Evolutionary conservation across 148 eudicot genomes (phyloP).

Genomic region (Vaccinium corymbosum): DNA sequence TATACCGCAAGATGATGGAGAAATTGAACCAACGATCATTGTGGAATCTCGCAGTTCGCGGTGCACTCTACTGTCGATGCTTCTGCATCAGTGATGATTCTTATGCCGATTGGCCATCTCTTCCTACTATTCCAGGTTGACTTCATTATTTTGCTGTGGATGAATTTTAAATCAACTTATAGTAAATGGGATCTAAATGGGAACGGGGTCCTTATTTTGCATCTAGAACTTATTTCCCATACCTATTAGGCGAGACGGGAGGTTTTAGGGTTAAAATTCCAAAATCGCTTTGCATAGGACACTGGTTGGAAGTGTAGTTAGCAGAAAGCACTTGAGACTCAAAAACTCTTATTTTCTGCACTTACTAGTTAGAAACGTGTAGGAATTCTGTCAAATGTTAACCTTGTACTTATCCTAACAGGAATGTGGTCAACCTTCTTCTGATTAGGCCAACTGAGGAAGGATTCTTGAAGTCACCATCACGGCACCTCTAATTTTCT

Average conservation of each 20-base stretch:
- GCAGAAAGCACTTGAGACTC: not conserved
- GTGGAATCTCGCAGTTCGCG: constrained; percentile 84
- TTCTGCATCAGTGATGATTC: constrained; percentile 60
- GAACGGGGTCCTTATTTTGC: not conserved
- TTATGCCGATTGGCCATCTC: constrained; percentile 79
- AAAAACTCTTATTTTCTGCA: not conserved
- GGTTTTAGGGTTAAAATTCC: not conserved
- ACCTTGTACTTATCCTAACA: too few relatives aligned
- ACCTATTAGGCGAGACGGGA: not conserved
- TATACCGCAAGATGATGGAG: constrained; percentile 84
- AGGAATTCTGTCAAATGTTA: too few relatives aligned
- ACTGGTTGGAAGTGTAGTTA: not conserved
- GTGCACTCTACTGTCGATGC: constrained; percentile 87
- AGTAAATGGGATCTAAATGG: too few relatives aligned
- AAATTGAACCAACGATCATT: constrained; percentile 60
- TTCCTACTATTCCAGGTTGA: constrained; percentile 80
- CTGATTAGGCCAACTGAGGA: too few relatives aligned
- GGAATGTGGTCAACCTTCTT: too few relatives aligned
- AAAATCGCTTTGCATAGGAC: not conserved
- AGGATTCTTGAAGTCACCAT: too few relatives aligned
- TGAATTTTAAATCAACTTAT: too few relatives aligned
- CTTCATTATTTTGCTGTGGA: too few relatives aligned
- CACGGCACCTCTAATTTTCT: too few relatives aligned
- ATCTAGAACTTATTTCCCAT: not conserved
- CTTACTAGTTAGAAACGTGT: too few relatives aligned